Evolutionary conservation across 108 stramenopile species (phyloP).

Genomic region (Fragilariopsis cylindrus): DNA sequence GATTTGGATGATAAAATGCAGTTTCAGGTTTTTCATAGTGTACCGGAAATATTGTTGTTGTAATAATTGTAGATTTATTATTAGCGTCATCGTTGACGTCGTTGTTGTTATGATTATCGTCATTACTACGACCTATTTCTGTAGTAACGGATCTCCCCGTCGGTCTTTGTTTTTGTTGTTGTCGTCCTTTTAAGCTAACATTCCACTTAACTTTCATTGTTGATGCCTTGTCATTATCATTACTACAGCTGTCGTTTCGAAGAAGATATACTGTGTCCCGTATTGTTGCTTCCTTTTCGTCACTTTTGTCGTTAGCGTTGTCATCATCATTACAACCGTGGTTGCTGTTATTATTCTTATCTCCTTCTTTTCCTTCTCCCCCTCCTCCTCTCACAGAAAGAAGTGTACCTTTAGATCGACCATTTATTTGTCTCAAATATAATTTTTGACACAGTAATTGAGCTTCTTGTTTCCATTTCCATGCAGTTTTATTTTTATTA

Average conservation of each 20-base stretch:
- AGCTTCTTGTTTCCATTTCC: constrained; percentile 46
- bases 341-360: neutral
- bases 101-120: constrained; percentile 2
- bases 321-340: neutral
- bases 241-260: neutral
- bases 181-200: neutral
- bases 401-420: constrained; percentile 47
- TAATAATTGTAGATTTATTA: neutral
- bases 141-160: neutral
- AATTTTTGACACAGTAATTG: constrained; percentile 31
- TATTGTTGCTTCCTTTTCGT: constrained; percentile 17
- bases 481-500: no score
- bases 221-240: neutral
- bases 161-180: neutral
- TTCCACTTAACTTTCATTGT: constrained; percentile 6
- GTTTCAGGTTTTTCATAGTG: constrained; percentile 64
- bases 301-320: constrained; percentile 1
- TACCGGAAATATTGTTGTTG: constrained; percentile 32
- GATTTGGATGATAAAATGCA: constrained; percentile 82
- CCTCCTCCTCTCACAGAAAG: constrained; percentile 12
- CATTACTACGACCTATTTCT: no score
- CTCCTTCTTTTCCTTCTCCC: neutral
- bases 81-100: neutral
- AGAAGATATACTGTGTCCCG: constrained; percentile 33
- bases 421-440: constrained; percentile 42